Evolutionary conservation across 2,329 filamentous ascomycete genomes (phyloP), one percentile per base, ranked within the genome.

Genomic region (Hymenoscyphus scutula): DNA sequence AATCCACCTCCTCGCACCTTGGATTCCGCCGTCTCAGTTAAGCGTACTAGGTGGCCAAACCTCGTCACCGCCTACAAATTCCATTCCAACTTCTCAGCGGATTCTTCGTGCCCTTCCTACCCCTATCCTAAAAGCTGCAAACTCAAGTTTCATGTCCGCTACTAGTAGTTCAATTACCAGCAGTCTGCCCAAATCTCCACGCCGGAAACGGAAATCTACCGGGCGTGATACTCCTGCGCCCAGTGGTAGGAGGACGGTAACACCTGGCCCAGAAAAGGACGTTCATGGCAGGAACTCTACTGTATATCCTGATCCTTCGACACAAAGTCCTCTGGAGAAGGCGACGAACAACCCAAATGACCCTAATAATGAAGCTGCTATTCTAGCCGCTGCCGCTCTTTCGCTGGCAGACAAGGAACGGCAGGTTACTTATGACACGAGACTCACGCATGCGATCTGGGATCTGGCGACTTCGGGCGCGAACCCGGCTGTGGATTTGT

Each of bases 1-100:
- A 59, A 95, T 99, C 61, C 95, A 99, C 76, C 84, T 99, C 2
- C 83, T 99, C 8, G 94, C 95, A 0, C 95, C 95, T 0, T 97
- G 92, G 95, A 98, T 99, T 55, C 95, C 95, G 1, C 95, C 95
- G 0, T 98, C 92, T 4, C 92, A 97, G 74, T 89, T 97, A 81
- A 92, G 88, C 59, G 87, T 89, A 19, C 88, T 93, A 67, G 83
- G 85, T 1, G 87, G 90, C 62, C 85, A 84, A 17, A 87, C 91
- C 70, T 87, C 88, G 17, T 82, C 89, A 3, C 89, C 91, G 0
- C 93, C 93, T 0, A 89, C 88, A 0, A 93, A 92, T 68, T 90
- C 92, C 5, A 89, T 99, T 53, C 95, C 95, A 3, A 92, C 94
- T 5, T 92, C 92, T 1, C 95, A 99, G 74, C 88, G 92, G 58